phyloP scores from a whole-genome alignment of 371 early-diverging fungal species.

The Mucor plumbeus region DNA sequence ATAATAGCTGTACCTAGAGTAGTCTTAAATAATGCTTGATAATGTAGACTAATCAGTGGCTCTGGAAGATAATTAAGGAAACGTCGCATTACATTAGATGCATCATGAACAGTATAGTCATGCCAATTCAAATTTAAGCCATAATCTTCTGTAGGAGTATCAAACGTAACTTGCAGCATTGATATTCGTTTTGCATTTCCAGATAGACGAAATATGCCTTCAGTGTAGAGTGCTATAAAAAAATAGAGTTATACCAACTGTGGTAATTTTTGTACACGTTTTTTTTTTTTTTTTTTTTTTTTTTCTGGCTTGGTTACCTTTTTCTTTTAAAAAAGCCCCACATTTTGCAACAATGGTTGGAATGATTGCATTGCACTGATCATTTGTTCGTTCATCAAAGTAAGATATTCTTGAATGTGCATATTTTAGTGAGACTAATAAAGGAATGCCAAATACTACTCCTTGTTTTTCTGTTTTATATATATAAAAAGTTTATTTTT shows the following conservation, averaged over 20 bases:
- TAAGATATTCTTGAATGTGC: slow-evolving; percentile 47
- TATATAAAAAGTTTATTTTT: slow-evolving; percentile 13
- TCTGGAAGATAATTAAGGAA: slow-evolving; percentile 69
- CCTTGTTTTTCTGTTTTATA: slow-evolving; percentile 24
- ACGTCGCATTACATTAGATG: slow-evolving; percentile 67
- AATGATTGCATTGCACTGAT: slow-evolving; percentile 48
- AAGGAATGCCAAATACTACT: slow-evolving; percentile 45
- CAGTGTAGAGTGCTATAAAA: slow-evolving; percentile 40
- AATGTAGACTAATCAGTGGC: slow-evolving; percentile 60
- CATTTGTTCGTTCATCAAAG: slow-evolving; percentile 30
- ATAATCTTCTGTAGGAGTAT: slow-evolving; percentile 54
- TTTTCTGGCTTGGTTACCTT: slow-evolving; percentile 42
- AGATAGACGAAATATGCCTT: slow-evolving; percentile 68
- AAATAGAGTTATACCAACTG: background rate
- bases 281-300: slow-evolving; percentile 15
- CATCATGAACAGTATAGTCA: slow-evolving; percentile 68
- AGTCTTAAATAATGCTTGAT: slow-evolving; percentile 57
- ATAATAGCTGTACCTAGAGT: slow-evolving; percentile 47
- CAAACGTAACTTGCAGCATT: slow-evolving; percentile 61
- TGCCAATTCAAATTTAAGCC: slow-evolving; percentile 60
- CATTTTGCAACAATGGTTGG: slow-evolving; percentile 63
- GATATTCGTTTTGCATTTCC: slow-evolving; percentile 68
- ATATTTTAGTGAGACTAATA: slow-evolving; percentile 44
- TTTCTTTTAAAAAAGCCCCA: slow-evolving; percentile 58
- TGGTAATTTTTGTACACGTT: background rate